Percentiles rank a stretch among this genome's conserved stretches.
Conservation (phyloP, 306 rosid species). For the Begonia loranthoides region DNA sequence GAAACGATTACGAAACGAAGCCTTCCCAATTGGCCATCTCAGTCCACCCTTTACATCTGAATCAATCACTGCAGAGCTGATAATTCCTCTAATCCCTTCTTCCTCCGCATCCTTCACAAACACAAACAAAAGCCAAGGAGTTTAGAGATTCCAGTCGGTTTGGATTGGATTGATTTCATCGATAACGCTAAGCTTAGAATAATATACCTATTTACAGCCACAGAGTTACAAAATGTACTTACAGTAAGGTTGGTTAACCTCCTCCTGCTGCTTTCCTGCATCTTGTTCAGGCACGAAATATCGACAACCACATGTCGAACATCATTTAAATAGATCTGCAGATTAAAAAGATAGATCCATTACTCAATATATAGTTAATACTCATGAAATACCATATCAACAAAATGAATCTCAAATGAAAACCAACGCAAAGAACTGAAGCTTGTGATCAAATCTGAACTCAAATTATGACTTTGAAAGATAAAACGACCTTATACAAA, state of each 20-base stretch:
- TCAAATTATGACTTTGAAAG: too few species aligned
- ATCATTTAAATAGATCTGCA: slow-evolving; percentile 26
- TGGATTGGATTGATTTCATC: background rate
- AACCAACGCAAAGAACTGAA: background rate
- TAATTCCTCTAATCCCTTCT: slow-evolving; percentile 24
- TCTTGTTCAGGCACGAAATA: slow-evolving; percentile 28
- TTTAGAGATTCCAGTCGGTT: background rate
- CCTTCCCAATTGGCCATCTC: slow-evolving; percentile 44
- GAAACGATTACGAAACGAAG: slow-evolving; percentile 26
- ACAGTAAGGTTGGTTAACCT: slow-evolving; percentile 18
- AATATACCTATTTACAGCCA: background rate
- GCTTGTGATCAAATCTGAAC: too few species aligned
- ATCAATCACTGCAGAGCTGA: slow-evolving; percentile 33
- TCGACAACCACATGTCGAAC: slow-evolving; percentile 29
- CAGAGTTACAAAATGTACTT: slow-evolving; percentile 3
- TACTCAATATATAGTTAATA: background rate
- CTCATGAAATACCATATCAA: too few species aligned
- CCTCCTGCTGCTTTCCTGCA: slow-evolving; percentile 21
- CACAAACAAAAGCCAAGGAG: background rate
- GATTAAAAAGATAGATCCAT: slow-evolving; percentile 3
- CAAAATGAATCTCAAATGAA: background rate
- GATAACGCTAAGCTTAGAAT: background rate
- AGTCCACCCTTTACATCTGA: slow-evolving; percentile 45
- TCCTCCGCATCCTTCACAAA: slow-evolving; percentile 38
- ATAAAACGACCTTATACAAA: too few species aligned